Percentiles rank a stretch among this genome's conserved stretches.
Conservation (phyloP, 2,329 filamentous ascomycete genomes). For the Ascochyta viciae-villosae region DNA sequence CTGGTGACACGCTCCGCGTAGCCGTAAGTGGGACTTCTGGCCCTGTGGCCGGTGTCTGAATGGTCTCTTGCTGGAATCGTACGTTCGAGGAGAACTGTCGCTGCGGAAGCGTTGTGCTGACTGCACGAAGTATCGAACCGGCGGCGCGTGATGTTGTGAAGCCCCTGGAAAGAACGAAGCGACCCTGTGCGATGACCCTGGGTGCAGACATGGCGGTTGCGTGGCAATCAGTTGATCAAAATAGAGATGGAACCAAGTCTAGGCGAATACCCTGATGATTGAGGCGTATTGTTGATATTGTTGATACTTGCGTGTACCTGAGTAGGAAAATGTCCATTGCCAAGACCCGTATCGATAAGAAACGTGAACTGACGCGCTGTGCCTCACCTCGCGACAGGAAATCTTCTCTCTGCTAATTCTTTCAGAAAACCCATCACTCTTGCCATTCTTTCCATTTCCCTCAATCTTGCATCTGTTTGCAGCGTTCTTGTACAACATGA, state of each 20-base stretch:
- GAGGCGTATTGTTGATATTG: background rate
- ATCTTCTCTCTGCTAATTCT: background rate
- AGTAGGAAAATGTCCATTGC: background rate
- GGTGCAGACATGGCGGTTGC: conserved; percentile 24
- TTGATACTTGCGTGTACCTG: background rate
- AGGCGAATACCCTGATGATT: background rate
- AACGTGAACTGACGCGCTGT: background rate
- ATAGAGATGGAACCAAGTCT: background rate
- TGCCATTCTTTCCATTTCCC: background rate
- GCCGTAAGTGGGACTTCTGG: conserved; percentile 11
- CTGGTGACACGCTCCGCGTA: background rate
- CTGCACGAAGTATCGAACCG: conserved; percentile 16
- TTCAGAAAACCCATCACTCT: background rate
- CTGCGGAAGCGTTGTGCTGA: conserved; percentile 16
- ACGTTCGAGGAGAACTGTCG: conserved; percentile 23
- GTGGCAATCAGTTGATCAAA: background rate
- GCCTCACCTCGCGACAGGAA: background rate
- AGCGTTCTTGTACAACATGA: background rate
- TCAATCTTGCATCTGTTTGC: background rate
- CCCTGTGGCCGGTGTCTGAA: conserved; percentile 16
- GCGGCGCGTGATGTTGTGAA: conserved; percentile 19
- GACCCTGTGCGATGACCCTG: conserved; percentile 18
- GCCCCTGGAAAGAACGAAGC: conserved; percentile 20
- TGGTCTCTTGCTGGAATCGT: conserved; percentile 6
- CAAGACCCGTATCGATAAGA: conserved; percentile 14